Evolutionary conservation across 2,329 filamentous ascomycete genomes (phyloP), one percentile per base, ranked within the genome.

Genomic region (Keithomyces neogunnii): DNA sequence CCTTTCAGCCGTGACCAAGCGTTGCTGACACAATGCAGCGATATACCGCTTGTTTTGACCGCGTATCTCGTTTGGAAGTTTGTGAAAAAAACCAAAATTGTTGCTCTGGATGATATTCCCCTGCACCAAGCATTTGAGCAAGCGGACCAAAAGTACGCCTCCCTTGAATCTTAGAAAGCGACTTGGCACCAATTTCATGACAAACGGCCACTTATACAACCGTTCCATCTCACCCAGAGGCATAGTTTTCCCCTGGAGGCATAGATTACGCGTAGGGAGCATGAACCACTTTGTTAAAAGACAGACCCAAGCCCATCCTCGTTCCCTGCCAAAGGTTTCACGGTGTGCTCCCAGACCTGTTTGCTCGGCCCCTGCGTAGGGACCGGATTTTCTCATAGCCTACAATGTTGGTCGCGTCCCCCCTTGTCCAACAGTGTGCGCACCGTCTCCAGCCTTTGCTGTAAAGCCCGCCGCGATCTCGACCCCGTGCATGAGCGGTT

Each of bases 11-110:
- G 4, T 40, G 11, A 9, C 2, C 40, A 30, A 5, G 26, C 11
- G 28, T 4, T 49, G 5, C 60, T 66, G 50, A 64, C 26, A 4
- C 3, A 0, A 5, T 9, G 8, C 48, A 82, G 80, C 49, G 78
- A 83, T 52, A 81, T 84, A 33, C 78, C 80, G 1, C 72, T 85
- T 7, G 79, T 85, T 0, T 57, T 78, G 1, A 63, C 60, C 7
- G 76, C 78, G 7, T 88, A 78, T 58, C 55, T 76, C 10, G 73
- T 80, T 45, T 88, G 84, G 80, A 88, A 89, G 64, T 64, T 83
- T 36, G 68, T 77, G 61, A 86, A 85, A 62, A 76, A 79, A 56
- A 85, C 84, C 0, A 77, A 76, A 51, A 60, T 80, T 8, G 67
- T 79, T 6, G 63, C 73, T 0, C 63, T 84, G 4, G 65, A 70